Percentiles rank a stretch among this genome's conserved stretches.
phyloP scores from a whole-genome alignment of 306 rosid species.

The Astragalus glycyphyllos region DNA sequence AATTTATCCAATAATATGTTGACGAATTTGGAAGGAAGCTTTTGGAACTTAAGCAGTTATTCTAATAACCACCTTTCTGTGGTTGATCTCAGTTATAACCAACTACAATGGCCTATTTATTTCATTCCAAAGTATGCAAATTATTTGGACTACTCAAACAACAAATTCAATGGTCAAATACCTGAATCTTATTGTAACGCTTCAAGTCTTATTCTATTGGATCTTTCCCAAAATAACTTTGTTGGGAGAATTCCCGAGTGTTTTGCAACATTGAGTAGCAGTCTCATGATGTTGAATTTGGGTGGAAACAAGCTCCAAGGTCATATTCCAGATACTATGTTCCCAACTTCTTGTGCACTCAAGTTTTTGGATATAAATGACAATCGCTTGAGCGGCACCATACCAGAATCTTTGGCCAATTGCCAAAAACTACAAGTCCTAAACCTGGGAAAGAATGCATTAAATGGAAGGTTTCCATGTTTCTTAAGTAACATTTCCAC shows the following conservation, averaged over 20 bases:
- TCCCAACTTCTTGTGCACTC: slow-evolving; percentile 16
- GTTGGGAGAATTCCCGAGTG: slow-evolving; percentile 42
- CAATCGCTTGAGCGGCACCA: slow-evolving; percentile 39
- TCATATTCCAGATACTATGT: neutral
- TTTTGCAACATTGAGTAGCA: neutral
- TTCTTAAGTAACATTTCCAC: slow-evolving; percentile 14
- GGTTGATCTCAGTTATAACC: slow-evolving; percentile 51
- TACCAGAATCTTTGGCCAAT: slow-evolving; percentile 21
- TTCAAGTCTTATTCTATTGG: slow-evolving; percentile 26
- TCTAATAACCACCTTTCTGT: neutral
- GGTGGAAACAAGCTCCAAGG: slow-evolving; percentile 37
- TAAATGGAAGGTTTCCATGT: slow-evolving; percentile 27
- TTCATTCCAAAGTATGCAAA: neutral
- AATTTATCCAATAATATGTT: slow-evolving; percentile 18
- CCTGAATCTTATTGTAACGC: slow-evolving; percentile 47
- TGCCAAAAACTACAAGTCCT: slow-evolving; percentile 20
- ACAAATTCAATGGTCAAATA: slow-evolving; percentile 21
- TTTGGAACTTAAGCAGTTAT: neutral
- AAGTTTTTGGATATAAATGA: slow-evolving; percentile 39
- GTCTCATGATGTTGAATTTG: slow-evolving; percentile 27
- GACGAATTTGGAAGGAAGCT: slow-evolving; percentile 12
- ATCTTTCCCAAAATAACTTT: slow-evolving; percentile 46
- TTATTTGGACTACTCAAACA: slow-evolving; percentile 36
- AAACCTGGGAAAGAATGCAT: slow-evolving; percentile 18
- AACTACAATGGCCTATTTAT: slow-evolving; percentile 32